Conservation (phyloP, 2,329 filamentous ascomycete species). For the Botrytis medusae region DNA sequence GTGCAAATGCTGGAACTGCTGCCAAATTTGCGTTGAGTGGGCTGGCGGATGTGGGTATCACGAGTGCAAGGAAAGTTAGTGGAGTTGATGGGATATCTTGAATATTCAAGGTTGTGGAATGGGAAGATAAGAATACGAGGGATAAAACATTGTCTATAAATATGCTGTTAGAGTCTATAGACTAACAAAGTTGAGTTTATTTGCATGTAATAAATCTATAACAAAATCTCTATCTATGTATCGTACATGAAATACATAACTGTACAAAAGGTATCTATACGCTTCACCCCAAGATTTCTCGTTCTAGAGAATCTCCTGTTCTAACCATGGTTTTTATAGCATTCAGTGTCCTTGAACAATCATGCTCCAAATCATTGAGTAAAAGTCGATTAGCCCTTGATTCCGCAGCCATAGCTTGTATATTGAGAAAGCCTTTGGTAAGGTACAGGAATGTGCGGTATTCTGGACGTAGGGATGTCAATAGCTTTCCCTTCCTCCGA, state of each 20-base stretch:
- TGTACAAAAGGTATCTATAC: slow-evolving; percentile 5
- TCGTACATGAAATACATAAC: neutral
- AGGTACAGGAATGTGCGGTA: slow-evolving; percentile 37
- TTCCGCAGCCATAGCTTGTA: slow-evolving; percentile 36
- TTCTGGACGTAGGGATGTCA: slow-evolving; percentile 34
- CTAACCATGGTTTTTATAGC: slow-evolving; percentile 38
- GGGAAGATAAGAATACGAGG: neutral
- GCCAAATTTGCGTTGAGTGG: slow-evolving; percentile 33
- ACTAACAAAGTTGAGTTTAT: slow-evolving; percentile 10
- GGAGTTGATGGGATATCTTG: slow-evolving; percentile 9
- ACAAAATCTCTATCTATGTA: neutral
- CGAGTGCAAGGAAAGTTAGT: slow-evolving; percentile 28
- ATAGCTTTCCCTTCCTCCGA: slow-evolving; percentile 30
- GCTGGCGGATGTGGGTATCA: slow-evolving; percentile 31
- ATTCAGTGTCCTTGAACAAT: slow-evolving; percentile 37
- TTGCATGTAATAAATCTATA: neutral
- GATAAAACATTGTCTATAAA: neutral
- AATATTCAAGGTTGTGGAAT: neutral
- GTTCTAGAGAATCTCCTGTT: slow-evolving; percentile 33
- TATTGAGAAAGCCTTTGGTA: slow-evolving; percentile 33
- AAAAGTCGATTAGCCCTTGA: slow-evolving; percentile 29
- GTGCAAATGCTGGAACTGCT: slow-evolving; percentile 29
- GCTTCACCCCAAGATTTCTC: slow-evolving; percentile 23
- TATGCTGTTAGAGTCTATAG: neutral
- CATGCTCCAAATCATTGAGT: slow-evolving; percentile 33